A percentile compares a stretch with the other conserved stretches of the same genome.
Conservation (phyloP, 2,329 filamentous ascomycete species). For the Exophiala calicioides region DNA sequence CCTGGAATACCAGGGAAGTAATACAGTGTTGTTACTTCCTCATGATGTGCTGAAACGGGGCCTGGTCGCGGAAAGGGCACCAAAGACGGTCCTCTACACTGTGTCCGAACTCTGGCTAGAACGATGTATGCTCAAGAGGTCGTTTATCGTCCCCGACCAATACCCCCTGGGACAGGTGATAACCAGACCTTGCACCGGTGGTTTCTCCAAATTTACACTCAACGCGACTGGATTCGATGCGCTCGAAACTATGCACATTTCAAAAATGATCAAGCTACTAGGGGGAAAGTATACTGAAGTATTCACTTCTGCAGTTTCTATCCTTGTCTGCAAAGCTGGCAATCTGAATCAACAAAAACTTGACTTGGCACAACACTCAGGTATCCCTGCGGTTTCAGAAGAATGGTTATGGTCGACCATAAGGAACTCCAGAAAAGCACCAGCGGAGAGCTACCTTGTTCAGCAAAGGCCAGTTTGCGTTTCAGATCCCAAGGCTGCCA, state of each 20-base stretch:
- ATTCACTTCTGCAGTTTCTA: constrained; percentile 68
- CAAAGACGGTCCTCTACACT: constrained; percentile 29
- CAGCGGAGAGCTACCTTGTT: constrained; percentile 15
- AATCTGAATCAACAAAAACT: constrained; percentile 70
- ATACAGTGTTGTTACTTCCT: constrained; percentile 50
- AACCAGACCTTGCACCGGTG: constrained; percentile 64
- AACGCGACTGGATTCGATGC: constrained; percentile 81
- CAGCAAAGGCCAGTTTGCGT: background rate
- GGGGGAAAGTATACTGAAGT: constrained; percentile 79
- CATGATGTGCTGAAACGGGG: constrained; percentile 38
- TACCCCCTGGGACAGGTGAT: constrained; percentile 79
- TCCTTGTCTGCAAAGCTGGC: constrained; percentile 70
- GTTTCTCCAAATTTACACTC: constrained; percentile 70
- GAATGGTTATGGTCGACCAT: constrained; percentile 88
- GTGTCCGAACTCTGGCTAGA: constrained; percentile 96
- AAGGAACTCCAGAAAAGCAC: constrained; percentile 44
- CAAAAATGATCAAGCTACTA: constrained; percentile 72
- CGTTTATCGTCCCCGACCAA: constrained; percentile 66
- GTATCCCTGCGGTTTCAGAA: constrained; percentile 75
- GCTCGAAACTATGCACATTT: constrained; percentile 81
- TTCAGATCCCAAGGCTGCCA: background rate
- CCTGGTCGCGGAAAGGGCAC: constrained; percentile 34
- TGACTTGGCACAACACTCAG: constrained; percentile 71
- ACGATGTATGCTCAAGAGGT: constrained; percentile 76
- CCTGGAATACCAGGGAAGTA: constrained; percentile 10